Percentiles rank a stretch among this genome's conserved stretches.
Conservation (phyloP, 805 yeast species). For the Tetrapisispora nanseiensis region DNA sequence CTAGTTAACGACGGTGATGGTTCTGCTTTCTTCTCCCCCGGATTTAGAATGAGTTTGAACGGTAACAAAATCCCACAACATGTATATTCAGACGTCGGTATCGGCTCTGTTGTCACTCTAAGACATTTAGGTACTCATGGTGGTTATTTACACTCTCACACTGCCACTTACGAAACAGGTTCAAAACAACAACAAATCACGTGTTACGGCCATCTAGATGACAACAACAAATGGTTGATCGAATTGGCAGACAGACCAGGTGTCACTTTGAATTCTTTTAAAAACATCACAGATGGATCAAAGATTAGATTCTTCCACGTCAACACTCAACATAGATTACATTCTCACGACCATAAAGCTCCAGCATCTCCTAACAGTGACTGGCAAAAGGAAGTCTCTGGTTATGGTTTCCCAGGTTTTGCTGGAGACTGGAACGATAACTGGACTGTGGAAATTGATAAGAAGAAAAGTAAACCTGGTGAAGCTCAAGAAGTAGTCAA, state of each 20-base stretch:
- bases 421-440: slow-evolving; percentile 81
- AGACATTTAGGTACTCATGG: slow-evolving; percentile 67
- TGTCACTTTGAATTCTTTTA: slow-evolving; percentile 48
- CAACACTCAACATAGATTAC: slow-evolving; percentile 54
- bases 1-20: slow-evolving; percentile 59
- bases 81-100: slow-evolving; percentile 60
- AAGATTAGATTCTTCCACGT: slow-evolving; percentile 59
- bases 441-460: slow-evolving; percentile 65
- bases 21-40: slow-evolving; percentile 58
- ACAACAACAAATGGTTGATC: slow-evolving; percentile 60
- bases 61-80: slow-evolving; percentile 52
- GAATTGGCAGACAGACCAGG: slow-evolving; percentile 56
- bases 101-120: slow-evolving; percentile 56
- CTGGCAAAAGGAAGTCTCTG: slow-evolving; percentile 77
- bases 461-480: slow-evolving; percentile 39
- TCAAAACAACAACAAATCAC: slow-evolving; percentile 81
- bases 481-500: slow-evolving; percentile 46
- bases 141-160: slow-evolving; percentile 76
- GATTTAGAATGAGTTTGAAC: slow-evolving; percentile 53
- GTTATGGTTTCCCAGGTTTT: slow-evolving; percentile 70
- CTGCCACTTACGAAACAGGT: slow-evolving; percentile 60
- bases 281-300: slow-evolving; percentile 56
- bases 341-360: slow-evolving; percentile 79
- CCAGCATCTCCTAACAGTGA: slow-evolving; percentile 61
- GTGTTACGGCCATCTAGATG: slow-evolving; percentile 67